Evolutionary conservation across 352 stramenopile species (phyloP).

Genomic region (Pseudoperonospora humuli): DNA sequence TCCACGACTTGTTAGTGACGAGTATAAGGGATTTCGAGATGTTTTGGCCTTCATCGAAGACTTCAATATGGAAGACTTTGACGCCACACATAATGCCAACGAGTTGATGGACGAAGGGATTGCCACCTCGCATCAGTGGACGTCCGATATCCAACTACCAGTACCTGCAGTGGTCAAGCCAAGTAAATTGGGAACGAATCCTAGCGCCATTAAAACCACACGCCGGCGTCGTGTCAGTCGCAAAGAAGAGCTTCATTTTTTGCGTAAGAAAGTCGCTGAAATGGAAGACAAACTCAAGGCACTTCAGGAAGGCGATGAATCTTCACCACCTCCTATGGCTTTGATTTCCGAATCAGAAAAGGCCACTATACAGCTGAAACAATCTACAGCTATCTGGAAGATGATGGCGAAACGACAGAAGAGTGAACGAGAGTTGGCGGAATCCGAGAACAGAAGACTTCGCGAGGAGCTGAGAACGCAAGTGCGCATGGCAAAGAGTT

Average conservation of each 20-base stretch:
- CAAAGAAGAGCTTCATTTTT: conserved; percentile 31
- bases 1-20: conserved; percentile 5
- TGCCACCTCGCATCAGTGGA: not conserved
- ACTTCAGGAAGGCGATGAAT: conserved; percentile 7
- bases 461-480: conserved; percentile 39
- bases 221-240: conserved; percentile 18
- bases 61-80: conserved; percentile 21
- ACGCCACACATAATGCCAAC: conserved; percentile 1
- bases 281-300: conserved; percentile 23
- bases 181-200: not conserved
- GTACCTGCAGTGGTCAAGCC: not conserved
- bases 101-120: conserved; percentile 5
- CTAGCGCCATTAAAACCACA: not conserved
- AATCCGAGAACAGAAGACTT: conserved; percentile 37
- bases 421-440: conserved; percentile 17
- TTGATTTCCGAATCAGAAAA: not conserved
- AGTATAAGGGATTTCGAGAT: conserved; percentile 17
- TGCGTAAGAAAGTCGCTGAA: conserved; percentile 25
- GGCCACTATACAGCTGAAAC: conserved; percentile 11
- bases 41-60: conserved; percentile 24
- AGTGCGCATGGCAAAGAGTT: conserved; percentile 28
- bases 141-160: not conserved
- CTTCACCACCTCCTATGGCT: not conserved
- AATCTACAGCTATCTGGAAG: conserved; percentile 33
- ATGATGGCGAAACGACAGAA: conserved; percentile 35